These are phyloP conservation scores for Margaritispora aquatica DNA, from an alignment of 495 filamentous ascomycete species.

Conservation along the genomic window DNA sequence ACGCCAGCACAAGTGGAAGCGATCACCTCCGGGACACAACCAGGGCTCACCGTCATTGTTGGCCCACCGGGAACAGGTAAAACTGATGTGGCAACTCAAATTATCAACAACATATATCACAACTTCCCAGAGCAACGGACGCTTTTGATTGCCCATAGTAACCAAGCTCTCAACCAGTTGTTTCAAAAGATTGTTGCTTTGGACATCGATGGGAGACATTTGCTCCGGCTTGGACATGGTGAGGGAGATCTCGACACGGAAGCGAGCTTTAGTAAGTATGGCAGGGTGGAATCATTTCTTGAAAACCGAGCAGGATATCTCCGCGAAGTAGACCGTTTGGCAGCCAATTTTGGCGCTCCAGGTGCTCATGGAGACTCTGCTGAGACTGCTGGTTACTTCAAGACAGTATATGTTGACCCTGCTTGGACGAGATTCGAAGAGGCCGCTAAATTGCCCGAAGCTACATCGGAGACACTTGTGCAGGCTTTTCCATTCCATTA, in stretches of 20 bases:
- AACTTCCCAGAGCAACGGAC: slow-evolving; percentile 92
- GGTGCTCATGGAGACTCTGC: slow-evolving; percentile 92
- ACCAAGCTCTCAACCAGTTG: slow-evolving; percentile 96
- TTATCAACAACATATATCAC: slow-evolving; percentile 98
- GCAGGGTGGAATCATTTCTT: slow-evolving; percentile 91
- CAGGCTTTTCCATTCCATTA: slow-evolving; percentile 81
- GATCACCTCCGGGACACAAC: slow-evolving; percentile 89
- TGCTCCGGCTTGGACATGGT: slow-evolving; percentile 87
- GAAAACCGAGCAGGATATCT: slow-evolving; percentile 78
- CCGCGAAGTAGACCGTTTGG: slow-evolving; percentile 79
- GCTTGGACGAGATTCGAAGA: slow-evolving; percentile 85
- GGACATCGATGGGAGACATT: slow-evolving; percentile 92
- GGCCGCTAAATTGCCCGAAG: slow-evolving; percentile 39
- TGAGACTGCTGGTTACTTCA: slow-evolving; percentile 96
- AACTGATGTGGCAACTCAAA: slow-evolving; percentile 96
- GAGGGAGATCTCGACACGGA: slow-evolving; percentile 90
- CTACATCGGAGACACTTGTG: slow-evolving; percentile 53
- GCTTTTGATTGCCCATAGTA: slow-evolving; percentile 91
- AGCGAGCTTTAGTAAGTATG: slow-evolving; percentile 86
- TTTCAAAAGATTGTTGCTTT: slow-evolving; percentile 95
- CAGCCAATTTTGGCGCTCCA: slow-evolving; percentile 72
- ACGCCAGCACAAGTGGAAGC: slow-evolving; percentile 89
- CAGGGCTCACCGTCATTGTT: slow-evolving; percentile 89
- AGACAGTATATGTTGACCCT: slow-evolving; percentile 81
- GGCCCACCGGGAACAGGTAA: slow-evolving; percentile 96